Conservation (phyloP, 108 stramenopile genomes). For the Nannochloropsis salina region DNA sequence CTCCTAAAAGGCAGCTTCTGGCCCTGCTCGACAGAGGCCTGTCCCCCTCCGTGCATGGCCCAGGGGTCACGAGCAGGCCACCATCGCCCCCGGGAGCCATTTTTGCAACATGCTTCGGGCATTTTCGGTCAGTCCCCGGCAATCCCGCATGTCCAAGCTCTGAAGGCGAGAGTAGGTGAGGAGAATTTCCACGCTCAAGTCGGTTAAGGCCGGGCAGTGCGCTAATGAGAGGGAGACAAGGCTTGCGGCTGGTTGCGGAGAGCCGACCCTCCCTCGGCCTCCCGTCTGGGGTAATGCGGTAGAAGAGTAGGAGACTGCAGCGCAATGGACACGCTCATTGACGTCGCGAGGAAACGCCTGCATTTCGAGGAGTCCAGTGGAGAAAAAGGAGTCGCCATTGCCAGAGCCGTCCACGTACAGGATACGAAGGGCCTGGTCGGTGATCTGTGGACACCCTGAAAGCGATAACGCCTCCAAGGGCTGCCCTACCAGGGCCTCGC, state of each 20-base stretch:
- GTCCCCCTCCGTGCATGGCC: no score
- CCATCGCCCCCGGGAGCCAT: neutral
- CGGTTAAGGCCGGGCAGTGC: neutral
- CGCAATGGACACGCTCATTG: neutral
- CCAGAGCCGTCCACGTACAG: neutral
- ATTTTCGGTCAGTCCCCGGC: neutral
- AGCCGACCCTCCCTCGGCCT: neutral
- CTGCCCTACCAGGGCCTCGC: conserved; percentile 4
- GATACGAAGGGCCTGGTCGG: neutral
- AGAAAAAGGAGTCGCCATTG: neutral
- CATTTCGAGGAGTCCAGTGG: neutral
- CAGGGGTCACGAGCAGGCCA: neutral
- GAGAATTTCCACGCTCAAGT: neutral
- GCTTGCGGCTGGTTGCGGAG: neutral
- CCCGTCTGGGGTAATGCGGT: neutral
- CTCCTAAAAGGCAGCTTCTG: no score
- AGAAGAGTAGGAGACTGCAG: neutral
- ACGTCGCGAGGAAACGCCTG: neutral
- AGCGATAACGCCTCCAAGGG: neutral
- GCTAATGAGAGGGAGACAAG: neutral
- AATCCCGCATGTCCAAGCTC: neutral
- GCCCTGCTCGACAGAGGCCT: no score
- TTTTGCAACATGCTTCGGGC: neutral
- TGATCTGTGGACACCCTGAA: neutral
- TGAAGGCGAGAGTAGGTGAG: neutral